Base-by-base conservation (phyloP, 176 grass and related monocot genomes). In the Melocanna baccifera region DNA sequence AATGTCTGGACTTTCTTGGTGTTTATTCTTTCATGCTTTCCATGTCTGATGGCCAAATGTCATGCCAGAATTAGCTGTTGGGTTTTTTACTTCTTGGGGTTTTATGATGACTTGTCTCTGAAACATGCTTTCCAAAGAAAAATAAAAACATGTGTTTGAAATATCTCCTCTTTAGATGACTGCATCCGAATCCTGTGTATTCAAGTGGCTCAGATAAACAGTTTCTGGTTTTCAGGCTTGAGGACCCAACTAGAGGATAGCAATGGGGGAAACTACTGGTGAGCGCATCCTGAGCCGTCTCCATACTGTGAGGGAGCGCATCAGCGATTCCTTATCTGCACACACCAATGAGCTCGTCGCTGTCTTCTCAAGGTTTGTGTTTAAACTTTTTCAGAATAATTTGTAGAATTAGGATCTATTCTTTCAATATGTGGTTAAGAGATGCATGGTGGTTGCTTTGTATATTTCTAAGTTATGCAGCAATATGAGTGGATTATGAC, bases 321-420 rank as follows among this genome's bases (percentile, higher is more conserved):
- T 94, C 66, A 86, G 97, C 0, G 93, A 91, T 40, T 91, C 93
- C 65, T 93, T 99, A 76, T 94, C 93, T 19, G 90, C 91, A 4
- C 96, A 99, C 83, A 93, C 93, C 10, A 99, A 99, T 88, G 96
- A 99, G 87, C 91, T 99, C 28, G 91, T 96, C n/a, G 93, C 96
- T 19, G 87, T 96, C 79, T 99, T 99, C 91, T 94, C 96, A 71
- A 96, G 96, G 96, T 99, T 77, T 18, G 57, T 34, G 22, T 65
- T 22, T 0, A 32, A 41, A 41, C 40, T 41, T 41, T 40, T 86
- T 65, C 9, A 58, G 6, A 41, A 29, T 53, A 53, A 52, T 10
- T 37, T 62, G 18, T 61, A 45, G 40, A 15, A 52, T 9, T 43
- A 48, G 9, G 40, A 41, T 36, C 1, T 32, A 3, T 78, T 43